Evolutionary conservation across 176 grass and related monocot species (phyloP).

Genomic region (Typha latifolia): DNA sequence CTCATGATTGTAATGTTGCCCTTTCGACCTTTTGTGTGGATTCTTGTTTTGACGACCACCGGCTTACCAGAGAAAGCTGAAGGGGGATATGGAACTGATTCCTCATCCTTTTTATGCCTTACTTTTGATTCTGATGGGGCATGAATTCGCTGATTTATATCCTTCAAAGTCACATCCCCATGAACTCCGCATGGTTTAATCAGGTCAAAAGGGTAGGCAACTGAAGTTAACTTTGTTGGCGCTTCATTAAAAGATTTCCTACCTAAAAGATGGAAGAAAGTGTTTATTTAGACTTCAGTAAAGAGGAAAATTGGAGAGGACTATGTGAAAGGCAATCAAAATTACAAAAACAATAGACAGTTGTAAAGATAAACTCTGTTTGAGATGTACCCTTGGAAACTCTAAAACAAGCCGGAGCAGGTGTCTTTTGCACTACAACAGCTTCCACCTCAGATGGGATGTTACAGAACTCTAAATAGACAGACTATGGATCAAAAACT

Average conservation of each 20-base stretch:
- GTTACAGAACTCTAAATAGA: slow-evolving; percentile 25
- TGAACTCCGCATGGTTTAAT: slow-evolving; percentile 66
- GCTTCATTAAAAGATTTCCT: slow-evolving; percentile 45
- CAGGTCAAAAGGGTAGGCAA: slow-evolving; percentile 76
- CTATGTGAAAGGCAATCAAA: not conserved
- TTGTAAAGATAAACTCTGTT: not conserved
- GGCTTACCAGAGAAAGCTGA: slow-evolving; percentile 84
- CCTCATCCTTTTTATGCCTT: slow-evolving; percentile 51
- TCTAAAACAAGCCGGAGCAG: slow-evolving; percentile 14
- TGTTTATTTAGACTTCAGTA: not conserved
- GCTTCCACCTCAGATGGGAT: slow-evolving; percentile 28
- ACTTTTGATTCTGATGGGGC: slow-evolving; percentile 51
- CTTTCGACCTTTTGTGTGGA: slow-evolving; percentile 69
- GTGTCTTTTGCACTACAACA: slow-evolving; percentile 22
- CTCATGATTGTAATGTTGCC: slow-evolving; percentile 89
- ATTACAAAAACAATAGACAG: not conserved
- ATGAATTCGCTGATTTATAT: slow-evolving; percentile 73
- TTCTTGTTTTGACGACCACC: slow-evolving; percentile 72
- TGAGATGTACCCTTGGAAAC: slow-evolving; percentile 18
- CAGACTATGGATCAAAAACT: slow-evolving; percentile 11
- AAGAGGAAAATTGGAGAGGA: not conserved
- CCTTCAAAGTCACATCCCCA: slow-evolving; percentile 51
- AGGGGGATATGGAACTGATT: slow-evolving; percentile 13
- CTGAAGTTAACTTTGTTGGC: slow-evolving; percentile 38
- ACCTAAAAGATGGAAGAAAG: slow-evolving; percentile 16